phyloP scores from a whole-genome alignment of 441 rosid genomes.

The Corymbia citriodora region DNA sequence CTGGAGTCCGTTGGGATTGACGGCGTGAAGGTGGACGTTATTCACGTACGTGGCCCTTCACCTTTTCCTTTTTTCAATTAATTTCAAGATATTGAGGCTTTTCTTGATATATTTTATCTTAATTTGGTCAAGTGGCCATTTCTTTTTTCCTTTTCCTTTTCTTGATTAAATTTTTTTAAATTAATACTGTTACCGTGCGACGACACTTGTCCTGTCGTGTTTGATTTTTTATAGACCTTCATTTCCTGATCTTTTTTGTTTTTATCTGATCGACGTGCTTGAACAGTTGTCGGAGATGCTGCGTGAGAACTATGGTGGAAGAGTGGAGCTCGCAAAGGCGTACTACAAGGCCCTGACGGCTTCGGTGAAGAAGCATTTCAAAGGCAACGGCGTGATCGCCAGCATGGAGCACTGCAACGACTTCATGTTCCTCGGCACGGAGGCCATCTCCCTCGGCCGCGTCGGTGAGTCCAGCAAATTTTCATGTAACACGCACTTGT shows the following conservation, averaged over 20 bases:
- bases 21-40: conserved; percentile 95
- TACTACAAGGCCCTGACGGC: conserved; percentile 70
- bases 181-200: no score
- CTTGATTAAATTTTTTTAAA: no score
- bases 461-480: conserved; percentile 44
- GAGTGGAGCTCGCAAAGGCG: conserved; percentile 79
- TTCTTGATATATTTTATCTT: not conserved
- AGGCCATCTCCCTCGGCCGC: conserved; percentile 83
- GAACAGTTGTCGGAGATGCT: conserved; percentile 73
- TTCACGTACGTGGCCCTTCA: conserved; percentile 53
- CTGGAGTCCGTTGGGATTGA: conserved; percentile 63
- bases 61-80: no score
- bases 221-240: no score
- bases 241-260: not conserved
- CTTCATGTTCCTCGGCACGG: conserved; percentile 92
- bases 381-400: conserved; percentile 87
- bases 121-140: no score
- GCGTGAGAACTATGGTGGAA: conserved; percentile 74
- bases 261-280: not conserved
- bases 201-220: no score
- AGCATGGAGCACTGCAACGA: conserved; percentile 98
- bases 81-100: no score
- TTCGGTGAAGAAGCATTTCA: conserved; percentile 69
- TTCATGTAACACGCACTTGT: not conserved
- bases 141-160: no score